phyloP scores from a whole-genome alignment of 352 stramenopile genomes.

The Pythium brachiatum region DNA sequence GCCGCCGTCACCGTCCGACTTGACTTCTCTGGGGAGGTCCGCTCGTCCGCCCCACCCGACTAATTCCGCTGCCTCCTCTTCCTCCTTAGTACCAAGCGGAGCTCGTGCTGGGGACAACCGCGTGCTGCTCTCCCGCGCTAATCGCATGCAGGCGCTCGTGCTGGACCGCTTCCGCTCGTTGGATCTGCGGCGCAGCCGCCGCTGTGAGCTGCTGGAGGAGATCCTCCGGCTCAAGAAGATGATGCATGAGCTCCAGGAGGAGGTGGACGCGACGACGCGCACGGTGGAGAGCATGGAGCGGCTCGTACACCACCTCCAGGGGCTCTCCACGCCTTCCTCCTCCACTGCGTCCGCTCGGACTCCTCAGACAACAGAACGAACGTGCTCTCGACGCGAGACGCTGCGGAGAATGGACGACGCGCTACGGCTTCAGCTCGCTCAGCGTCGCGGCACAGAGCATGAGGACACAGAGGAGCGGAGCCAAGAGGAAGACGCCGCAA shows the following conservation, averaged over 20 bases:
- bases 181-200: slow-evolving; percentile 23
- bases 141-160: slow-evolving; percentile 16
- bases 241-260: slow-evolving; percentile 29
- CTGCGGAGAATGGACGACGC: background rate
- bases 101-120: background rate
- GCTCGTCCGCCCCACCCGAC: background rate
- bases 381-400: background rate
- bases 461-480: background rate
- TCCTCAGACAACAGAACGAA: slow-evolving; percentile 2
- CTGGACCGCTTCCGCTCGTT: slow-evolving; percentile 9
- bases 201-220: slow-evolving; percentile 36
- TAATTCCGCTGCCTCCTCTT: background rate
- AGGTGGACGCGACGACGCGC: slow-evolving; percentile 38
- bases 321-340: slow-evolving; percentile 26
- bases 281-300: slow-evolving; percentile 36
- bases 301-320: slow-evolving; percentile 30
- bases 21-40: background rate
- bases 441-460: no score
- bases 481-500: background rate
- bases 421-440: background rate
- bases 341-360: no score
- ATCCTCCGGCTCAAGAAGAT: slow-evolving; percentile 32
- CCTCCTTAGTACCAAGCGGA: no score
- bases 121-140: slow-evolving; percentile 18
- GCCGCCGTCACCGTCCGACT: background rate